Percentiles rank a stretch among this genome's conserved stretches.
These are phyloP conservation scores for Cercospora zeina DNA, from an alignment of 2,329 filamentous ascomycete species.

Conservation along the genomic window DNA sequence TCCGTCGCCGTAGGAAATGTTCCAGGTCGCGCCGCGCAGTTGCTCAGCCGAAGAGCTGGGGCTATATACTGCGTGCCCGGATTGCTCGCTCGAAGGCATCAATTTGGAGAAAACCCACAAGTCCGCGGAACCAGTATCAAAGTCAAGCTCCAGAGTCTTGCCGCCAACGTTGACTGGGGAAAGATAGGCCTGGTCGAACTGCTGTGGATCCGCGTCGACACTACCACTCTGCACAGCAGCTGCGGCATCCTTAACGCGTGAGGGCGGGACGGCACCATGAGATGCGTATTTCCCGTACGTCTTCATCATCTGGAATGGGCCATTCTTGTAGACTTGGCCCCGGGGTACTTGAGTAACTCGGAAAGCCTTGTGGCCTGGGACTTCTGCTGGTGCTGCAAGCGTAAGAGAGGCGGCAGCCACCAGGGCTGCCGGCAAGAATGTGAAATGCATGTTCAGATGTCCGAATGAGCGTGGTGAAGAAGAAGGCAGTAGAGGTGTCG, in stretches of 20 bases:
- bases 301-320: slow-evolving; percentile 44
- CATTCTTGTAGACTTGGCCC: slow-evolving; percentile 41
- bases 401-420: slow-evolving; percentile 36
- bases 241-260: slow-evolving; percentile 37
- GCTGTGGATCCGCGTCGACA: slow-evolving; percentile 44
- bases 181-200: slow-evolving; percentile 46
- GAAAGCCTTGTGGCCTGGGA: slow-evolving; percentile 34
- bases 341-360: slow-evolving; percentile 36
- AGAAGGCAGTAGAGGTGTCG: slow-evolving; percentile 16
- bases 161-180: slow-evolving; percentile 63
- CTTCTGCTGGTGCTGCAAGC: slow-evolving; percentile 35
- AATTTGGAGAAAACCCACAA: slow-evolving; percentile 70
- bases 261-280: slow-evolving; percentile 35
- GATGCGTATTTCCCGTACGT: slow-evolving; percentile 44
- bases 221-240: slow-evolving; percentile 43
- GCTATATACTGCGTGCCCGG: slow-evolving; percentile 60
- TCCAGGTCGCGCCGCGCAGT: slow-evolving; percentile 26
- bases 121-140: slow-evolving; percentile 70
- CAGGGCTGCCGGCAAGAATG: slow-evolving; percentile 32
- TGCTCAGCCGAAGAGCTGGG: slow-evolving; percentile 47
- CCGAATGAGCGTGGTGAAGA: slow-evolving; percentile 16
- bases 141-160: slow-evolving; percentile 64
- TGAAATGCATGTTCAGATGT: slow-evolving; percentile 36
- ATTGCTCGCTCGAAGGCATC: slow-evolving; percentile 52
- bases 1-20: slow-evolving; percentile 65